Evolutionary conservation across 2,329 filamentous ascomycete genomes (phyloP), one percentile per base, ranked within the genome.

Genomic region (Leptographium wingfieldii): DNA sequence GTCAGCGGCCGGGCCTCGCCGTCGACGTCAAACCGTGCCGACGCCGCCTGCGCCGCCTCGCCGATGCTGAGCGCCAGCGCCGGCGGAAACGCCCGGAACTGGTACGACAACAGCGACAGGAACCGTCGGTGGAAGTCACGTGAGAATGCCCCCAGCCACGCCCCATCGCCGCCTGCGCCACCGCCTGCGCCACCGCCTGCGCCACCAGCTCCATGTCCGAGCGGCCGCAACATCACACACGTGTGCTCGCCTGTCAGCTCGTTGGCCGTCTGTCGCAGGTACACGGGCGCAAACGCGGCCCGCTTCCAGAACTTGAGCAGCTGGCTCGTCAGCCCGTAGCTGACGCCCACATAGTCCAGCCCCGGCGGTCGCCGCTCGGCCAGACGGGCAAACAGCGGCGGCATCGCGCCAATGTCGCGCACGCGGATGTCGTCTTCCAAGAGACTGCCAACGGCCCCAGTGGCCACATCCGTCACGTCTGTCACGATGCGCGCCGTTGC

Each of bases 291-390:
- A 71, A 96, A 99, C 0, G 79, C 79, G 19, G 87, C 83, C 43
- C 88, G 87, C 74, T 96, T 96, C 94, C 94, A 99, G 78, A 99
- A 99, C 69, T 90, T 95, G 76, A 96, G 94, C 16, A 99, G 83
- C 16, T 83, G 80, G 48, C 85, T 80, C 0, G 94, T 99, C 60
- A 99, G 78, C 58, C 94, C 95, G 70, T 95, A 99, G 68, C 90
- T 95, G 56, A 99, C 95, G 69, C 95, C 94, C 19, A 99, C 73
- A 69, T 97, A 99, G 73, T 99, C 94, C 7, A 99, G 83, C 6
- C 76, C 76, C 53, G 89, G 86, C 0, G 94, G 87, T 60, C 84
- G 85, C 64, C 89, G 84, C 73, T 99, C 91, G 0, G 87, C 84
- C 35, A 99, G 78, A 67, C 92, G 92, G 12, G 91, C 83, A 68